Conservation (phyloP, 345 rosid species). For the Euphorbia tirucalli region DNA sequence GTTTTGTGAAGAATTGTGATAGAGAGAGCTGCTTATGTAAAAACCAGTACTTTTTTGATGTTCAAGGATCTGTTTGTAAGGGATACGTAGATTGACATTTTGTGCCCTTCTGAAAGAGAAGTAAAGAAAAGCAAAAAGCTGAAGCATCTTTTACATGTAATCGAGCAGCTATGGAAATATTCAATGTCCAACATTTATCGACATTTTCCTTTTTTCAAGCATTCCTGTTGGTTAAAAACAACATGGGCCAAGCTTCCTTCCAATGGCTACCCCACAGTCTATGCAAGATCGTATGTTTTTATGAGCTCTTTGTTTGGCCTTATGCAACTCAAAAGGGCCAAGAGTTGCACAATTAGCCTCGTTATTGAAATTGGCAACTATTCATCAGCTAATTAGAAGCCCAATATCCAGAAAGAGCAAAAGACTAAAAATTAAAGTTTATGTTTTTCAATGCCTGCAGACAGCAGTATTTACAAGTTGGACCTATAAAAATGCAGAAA, state of each 20-base stretch:
- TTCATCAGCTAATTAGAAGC: background rate
- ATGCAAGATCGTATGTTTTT: background rate
- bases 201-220: background rate
- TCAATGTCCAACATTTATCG: background rate
- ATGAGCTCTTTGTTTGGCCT: background rate
- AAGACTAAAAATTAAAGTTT: no score
- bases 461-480: no score
- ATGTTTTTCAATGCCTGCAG: no score
- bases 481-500: no score
- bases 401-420: no score
- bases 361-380: background rate
- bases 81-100: background rate
- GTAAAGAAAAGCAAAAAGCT: background rate
- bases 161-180: background rate
- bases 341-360: background rate
- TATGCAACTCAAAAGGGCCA: no score
- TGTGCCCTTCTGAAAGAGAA: background rate
- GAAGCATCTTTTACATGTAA: no score
- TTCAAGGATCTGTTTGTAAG: background rate
- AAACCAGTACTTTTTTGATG: background rate
- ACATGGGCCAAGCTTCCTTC: background rate
- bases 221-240: no score
- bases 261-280: background rate
- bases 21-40: background rate
- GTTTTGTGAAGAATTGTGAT: background rate